Conservation (phyloP, 768 basidiomycete species). For the Termitomyces eurrhizus region DNA sequence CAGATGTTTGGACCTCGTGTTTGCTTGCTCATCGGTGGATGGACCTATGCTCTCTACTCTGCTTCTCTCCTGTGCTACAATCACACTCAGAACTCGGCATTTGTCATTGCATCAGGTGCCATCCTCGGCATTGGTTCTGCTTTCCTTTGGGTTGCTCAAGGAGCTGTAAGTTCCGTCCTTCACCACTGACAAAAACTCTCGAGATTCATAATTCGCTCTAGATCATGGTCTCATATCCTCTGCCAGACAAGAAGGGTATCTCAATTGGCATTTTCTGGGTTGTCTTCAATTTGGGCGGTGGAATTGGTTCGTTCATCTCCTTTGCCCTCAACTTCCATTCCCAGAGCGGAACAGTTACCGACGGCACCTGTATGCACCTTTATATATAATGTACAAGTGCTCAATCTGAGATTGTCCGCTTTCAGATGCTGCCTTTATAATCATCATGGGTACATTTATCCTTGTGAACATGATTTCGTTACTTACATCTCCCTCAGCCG, state of each 20-base stretch:
- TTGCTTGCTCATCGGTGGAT: slow-evolving; percentile 24
- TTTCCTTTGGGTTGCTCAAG: slow-evolving; percentile 27
- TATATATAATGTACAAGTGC: neutral
- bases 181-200: neutral
- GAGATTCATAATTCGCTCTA: slow-evolving; percentile 1
- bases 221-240: slow-evolving; percentile 28
- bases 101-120: slow-evolving; percentile 25
- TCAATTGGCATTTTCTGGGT: slow-evolving; percentile 27
- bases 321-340: slow-evolving; percentile 25
- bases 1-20: slow-evolving; percentile 25
- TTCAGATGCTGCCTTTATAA: slow-evolving; percentile 26
- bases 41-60: slow-evolving; percentile 26
- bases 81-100: slow-evolving; percentile 23
- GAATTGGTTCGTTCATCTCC: slow-evolving; percentile 27
- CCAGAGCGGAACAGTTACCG: slow-evolving; percentile 23
- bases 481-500: slow-evolving; percentile 7
- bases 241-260: slow-evolving; percentile 24
- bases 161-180: slow-evolving; percentile 18
- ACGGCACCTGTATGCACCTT: slow-evolving; percentile 23
- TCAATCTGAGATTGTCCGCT: neutral
- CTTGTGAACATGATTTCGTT: neutral
- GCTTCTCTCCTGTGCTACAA: slow-evolving; percentile 26
- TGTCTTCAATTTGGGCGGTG: slow-evolving; percentile 27
- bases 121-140: slow-evolving; percentile 26
- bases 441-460: slow-evolving; percentile 23